A percentile compares a stretch with the other conserved stretches of the same genome.
phyloP scores from a whole-genome alignment of 306 rosid species.

The Delonix regia region DNA sequence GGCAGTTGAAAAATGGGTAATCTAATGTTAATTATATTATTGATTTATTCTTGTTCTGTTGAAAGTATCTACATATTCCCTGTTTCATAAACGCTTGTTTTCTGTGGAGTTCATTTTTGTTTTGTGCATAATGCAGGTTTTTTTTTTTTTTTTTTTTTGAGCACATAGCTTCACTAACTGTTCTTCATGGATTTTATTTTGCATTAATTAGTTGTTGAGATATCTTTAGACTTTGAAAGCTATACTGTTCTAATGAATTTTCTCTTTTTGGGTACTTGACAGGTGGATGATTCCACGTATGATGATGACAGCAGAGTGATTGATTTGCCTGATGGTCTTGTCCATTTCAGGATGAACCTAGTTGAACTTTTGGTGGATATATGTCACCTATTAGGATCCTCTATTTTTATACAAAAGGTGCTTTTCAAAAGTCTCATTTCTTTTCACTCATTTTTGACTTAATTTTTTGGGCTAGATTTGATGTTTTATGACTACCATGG shows the following conservation, averaged over 20 bases:
- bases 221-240: constrained; percentile 12
- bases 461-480: constrained; percentile 18
- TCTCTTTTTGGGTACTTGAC: constrained; percentile 39
- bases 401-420: constrained; percentile 82
- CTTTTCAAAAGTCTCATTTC: constrained; percentile 27
- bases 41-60: constrained; percentile 34
- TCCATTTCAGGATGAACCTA: constrained; percentile 82
- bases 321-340: constrained; percentile 89
- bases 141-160: neutral
- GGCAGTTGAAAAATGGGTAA: constrained; percentile 5
- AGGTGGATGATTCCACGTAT: constrained; percentile 79
- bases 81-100: constrained; percentile 13
- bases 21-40: neutral
- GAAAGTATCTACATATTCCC: constrained; percentile 19
- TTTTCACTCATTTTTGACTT: constrained; percentile 11
- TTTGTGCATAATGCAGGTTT: constrained; percentile 14
- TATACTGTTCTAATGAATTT: constrained; percentile 26
- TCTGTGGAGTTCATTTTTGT: constrained; percentile 8
- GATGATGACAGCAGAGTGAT: constrained; percentile 67
- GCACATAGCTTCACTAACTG: constrained; percentile 10
- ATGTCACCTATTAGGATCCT: constrained; percentile 83
- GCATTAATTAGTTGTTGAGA: constrained; percentile 15
- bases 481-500: constrained; percentile 30
- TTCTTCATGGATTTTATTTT: constrained; percentile 14
- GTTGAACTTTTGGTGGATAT: constrained; percentile 94